Conservation (phyloP, 2,329 filamentous ascomycete genomes). For the Nectriaceae sp. region DNA sequence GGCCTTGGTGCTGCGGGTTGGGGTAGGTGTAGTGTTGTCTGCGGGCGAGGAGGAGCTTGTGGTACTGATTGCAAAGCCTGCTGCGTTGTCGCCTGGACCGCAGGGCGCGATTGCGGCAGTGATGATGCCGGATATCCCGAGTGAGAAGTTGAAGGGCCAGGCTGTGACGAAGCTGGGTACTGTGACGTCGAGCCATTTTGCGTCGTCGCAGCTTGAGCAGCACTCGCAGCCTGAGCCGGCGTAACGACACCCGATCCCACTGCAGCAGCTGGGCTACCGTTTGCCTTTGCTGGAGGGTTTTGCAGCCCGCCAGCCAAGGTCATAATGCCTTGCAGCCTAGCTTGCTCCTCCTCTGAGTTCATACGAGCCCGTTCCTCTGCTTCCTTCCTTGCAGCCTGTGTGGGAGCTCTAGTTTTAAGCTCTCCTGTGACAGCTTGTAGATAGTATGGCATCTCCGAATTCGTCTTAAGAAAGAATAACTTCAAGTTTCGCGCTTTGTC, state of each 20-base stretch:
- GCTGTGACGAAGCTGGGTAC: slow-evolving; percentile 17
- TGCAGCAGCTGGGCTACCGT: slow-evolving; percentile 25
- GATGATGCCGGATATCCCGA: slow-evolving; percentile 30
- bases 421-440: slow-evolving; percentile 87
- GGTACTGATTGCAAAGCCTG: slow-evolving; percentile 32
- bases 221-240: slow-evolving; percentile 34
- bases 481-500: slow-evolving; percentile 91
- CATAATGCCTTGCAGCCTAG: slow-evolving; percentile 62
- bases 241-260: slow-evolving; percentile 34
- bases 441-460: slow-evolving; percentile 87
- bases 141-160: slow-evolving; percentile 16
- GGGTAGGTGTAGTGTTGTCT: slow-evolving; percentile 33
- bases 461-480: slow-evolving; percentile 88
- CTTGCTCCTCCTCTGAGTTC: slow-evolving; percentile 61
- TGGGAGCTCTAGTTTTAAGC: slow-evolving; percentile 80
- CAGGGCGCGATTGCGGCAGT: slow-evolving; percentile 28
- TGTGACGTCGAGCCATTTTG: slow-evolving; percentile 18
- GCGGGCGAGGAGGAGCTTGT: slow-evolving; percentile 27
- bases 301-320: slow-evolving; percentile 55
- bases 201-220: slow-evolving; percentile 28
- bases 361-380: slow-evolving; percentile 63
- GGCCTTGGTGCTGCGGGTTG: slow-evolving; percentile 9
- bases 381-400: slow-evolving; percentile 69
- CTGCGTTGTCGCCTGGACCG: slow-evolving; percentile 31
- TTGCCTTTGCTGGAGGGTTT: slow-evolving; percentile 34